Evolutionary conservation across 2,329 filamentous ascomycete genomes (phyloP), one percentile per base, ranked within the genome.

Genomic region (Colletotrichum liaoningense): DNA sequence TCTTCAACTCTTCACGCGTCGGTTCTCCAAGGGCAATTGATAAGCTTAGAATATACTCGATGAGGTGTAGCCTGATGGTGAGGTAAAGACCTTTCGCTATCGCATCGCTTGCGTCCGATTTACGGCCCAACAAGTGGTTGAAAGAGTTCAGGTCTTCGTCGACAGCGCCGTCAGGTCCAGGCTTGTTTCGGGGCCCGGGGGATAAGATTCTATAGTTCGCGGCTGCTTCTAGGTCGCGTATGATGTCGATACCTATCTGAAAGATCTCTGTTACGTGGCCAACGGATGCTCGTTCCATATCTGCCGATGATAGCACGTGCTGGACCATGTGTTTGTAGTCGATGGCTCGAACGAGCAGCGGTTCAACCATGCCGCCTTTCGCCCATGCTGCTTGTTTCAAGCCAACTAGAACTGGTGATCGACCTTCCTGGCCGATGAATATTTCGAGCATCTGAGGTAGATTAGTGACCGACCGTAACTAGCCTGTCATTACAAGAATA

Each of bases 61-160:
- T 38, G 16, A 73, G 8, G 22, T 73, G 60, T 3, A 73, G 35
- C 19, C 60, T 26, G 7, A 73, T 60, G 4, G 70, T 73, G 4
- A 73, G 70, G 22, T 73, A 73, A 11, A 73, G 30, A 0, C 66
- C 59, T 55, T 60, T 69, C 8, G 60, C 42, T 6, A 67, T 35
- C 16, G 77, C 72, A 60, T 76, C 76, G 72, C 65, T 75, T 63
- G 75, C 69, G 67, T 77, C 57, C 12, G 63, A 77, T 24, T 74
- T 68, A 30, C 74, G 58, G 67, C 65, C 62, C 8, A 73, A n/a
- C 1, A 73, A 35, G 14, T 38, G 28, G 33, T 65, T 70, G 46
- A 73, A 73, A 7, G 49, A 49, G 35, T 70, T 73, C 3, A 52
- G 4, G 4, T n/a, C 55, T 1, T 7, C 12, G 2, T 49, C 69